Evolutionary conservation across 2,329 filamentous ascomycete species (phyloP), one percentile per base, ranked within the genome.

Genomic region (Aspergillus ruber): DNA sequence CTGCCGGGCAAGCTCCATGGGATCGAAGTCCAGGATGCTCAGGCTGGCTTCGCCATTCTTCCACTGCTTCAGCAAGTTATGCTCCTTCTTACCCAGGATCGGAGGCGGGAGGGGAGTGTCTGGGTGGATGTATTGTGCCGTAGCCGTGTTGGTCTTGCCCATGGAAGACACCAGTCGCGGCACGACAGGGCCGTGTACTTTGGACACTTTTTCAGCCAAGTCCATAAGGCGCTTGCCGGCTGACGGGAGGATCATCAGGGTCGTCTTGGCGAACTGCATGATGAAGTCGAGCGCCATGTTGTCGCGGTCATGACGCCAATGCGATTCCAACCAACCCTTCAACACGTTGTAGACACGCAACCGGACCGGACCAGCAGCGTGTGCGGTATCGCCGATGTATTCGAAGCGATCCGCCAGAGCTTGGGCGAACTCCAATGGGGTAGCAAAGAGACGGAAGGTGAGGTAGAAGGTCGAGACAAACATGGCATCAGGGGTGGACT

Each of bases 391-490:
- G 10, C 82, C 86, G 33, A 95, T 86, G 58, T 96, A 95, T 50
- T 96, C 88, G 66, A 95, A 98, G 25, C 94, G 84, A 48, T 93
- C 86, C 45, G 94, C 85, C n/a, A 98, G 77, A 3, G 84, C 81
- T 63, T 89, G 81, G 0, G 90, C 86, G 52, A 98, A 81, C 51
- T 88, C 83, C 6, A 79, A 65, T 0, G 93, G 90, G 0, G 86
- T 86, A 53, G 89, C 90, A 64, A 98, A 98, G 9, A 95, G 81
- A 45, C 93, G 83, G 73, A 98, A 98, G 0, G 93, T 98, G 23
- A 97, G 83, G 64, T 94, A 97, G 64, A 98, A 97, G 0, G 93
- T 89, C 2, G 89, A 90, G 38, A 95, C 88, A 58, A 97, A 97
- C 61, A 88, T 82, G 15, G 88, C 83, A 63, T 97, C 91, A 0